A percentile compares a stretch with the other conserved stretches of the same genome.
These are phyloP conservation scores for Saturnispora halmiae DNA, from an alignment of 805 yeast genomes.

Conservation along the genomic window DNA sequence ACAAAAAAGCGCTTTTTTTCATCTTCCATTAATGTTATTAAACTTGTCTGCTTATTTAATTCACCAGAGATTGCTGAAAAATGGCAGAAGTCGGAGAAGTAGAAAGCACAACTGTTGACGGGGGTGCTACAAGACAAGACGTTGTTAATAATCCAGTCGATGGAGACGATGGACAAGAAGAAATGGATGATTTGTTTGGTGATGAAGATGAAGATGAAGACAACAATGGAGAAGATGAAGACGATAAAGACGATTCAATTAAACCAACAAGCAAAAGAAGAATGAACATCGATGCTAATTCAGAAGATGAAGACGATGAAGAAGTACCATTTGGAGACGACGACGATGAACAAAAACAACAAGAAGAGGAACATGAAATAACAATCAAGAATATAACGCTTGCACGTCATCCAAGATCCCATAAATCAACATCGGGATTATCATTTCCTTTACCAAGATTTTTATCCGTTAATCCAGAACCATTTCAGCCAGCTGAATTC, in stretches of 20 bases:
- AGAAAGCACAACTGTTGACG: neutral
- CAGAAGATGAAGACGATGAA: constrained; percentile 22
- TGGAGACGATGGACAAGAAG: constrained; percentile 9
- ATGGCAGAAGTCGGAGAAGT: neutral
- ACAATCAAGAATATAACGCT: constrained; percentile 32
- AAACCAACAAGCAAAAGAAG: constrained; percentile 3
- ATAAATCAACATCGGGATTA: constrained; percentile 25
- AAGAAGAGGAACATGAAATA: constrained; percentile 27
- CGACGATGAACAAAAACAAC: constrained; percentile 30
- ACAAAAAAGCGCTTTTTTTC: too few relatives aligned
- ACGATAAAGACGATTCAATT: constrained; percentile 4
- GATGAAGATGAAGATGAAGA: constrained; percentile 10
- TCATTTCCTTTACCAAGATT: constrained; percentile 72
- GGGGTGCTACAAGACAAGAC: neutral
- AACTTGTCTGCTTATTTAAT: too few relatives aligned
- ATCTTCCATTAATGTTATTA: too few relatives aligned
- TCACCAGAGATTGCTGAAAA: too few relatives aligned
- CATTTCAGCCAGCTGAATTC: constrained; percentile 60
- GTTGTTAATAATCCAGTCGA: constrained; percentile 2
- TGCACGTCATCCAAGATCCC: constrained; percentile 45
- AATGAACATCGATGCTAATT: constrained; percentile 9
- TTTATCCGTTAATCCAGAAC: constrained; percentile 71
- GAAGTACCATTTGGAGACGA: constrained; percentile 31
- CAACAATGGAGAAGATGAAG: constrained; percentile 5
- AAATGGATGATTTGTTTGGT: constrained; percentile 9